These are phyloP conservation scores for Plasmodium gaboni DNA, from an alignment of 169 alveolate species.

Conservation along the genomic window DNA sequence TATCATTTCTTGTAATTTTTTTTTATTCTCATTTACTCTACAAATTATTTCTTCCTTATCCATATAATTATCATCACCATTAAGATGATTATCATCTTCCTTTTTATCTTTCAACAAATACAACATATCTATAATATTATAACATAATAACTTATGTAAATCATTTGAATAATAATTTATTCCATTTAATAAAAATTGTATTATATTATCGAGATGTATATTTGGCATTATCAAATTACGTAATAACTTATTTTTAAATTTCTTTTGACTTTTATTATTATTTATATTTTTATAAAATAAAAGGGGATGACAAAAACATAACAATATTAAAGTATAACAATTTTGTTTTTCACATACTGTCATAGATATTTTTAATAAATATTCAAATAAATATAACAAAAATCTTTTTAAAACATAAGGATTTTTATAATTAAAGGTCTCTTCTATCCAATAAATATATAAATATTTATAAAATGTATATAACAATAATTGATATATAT, in stretches of 20 bases:
- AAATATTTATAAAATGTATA: slow-evolving; percentile 33
- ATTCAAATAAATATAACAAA: slow-evolving; percentile 26
- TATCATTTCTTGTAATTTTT: slow-evolving; percentile 25
- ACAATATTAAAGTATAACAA: slow-evolving; percentile 25
- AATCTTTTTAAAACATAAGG: slow-evolving; percentile 30
- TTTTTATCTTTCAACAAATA: not conserved
- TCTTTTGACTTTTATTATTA: slow-evolving; percentile 28
- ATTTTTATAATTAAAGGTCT: slow-evolving; percentile 1
- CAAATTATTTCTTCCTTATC: not conserved
- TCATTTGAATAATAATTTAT: slow-evolving; percentile 35
- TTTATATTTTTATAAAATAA: slow-evolving; percentile 50
- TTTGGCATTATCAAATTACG: slow-evolving; percentile 6
- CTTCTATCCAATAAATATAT: slow-evolving; percentile 36
- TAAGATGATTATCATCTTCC: not conserved
- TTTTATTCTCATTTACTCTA: slow-evolving; percentile 9
- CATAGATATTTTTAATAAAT: slow-evolving; percentile 15
- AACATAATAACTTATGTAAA: slow-evolving; percentile 33
- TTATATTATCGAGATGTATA: slow-evolving; percentile 29
- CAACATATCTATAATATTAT: slow-evolving; percentile 35
- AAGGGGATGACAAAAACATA: slow-evolving; percentile 52
- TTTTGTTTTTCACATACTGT: slow-evolving; percentile 10
- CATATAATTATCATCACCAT: not conserved
- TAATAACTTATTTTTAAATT: slow-evolving; percentile 33
- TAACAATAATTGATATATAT: slow-evolving; percentile 43
- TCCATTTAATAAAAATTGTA: slow-evolving; percentile 43